Percentiles rank a stretch among this genome's conserved stretches.
phyloP scores from a whole-genome alignment of 2,329 filamentous ascomycete genomes.

The Hyphodiscus sp. region DNA sequence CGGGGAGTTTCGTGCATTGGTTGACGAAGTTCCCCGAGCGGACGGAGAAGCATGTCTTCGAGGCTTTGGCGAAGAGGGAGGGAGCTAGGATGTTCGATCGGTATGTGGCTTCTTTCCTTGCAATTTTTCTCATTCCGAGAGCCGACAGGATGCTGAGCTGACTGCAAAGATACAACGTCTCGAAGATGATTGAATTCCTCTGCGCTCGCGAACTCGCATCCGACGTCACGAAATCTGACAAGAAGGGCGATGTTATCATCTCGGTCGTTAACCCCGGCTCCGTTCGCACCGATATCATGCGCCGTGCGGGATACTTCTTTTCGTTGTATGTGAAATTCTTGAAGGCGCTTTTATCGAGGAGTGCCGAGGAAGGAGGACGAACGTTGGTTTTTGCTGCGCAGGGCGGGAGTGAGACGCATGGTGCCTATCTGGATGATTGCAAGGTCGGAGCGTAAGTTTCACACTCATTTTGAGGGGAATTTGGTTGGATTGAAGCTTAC shows the following conservation, averaged over 20 bases:
- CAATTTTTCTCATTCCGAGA: neutral
- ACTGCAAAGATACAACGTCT: constrained; percentile 23
- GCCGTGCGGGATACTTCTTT: constrained; percentile 9
- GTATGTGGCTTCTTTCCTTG: constrained; percentile 5
- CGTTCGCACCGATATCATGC: constrained; percentile 23
- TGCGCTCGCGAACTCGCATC: constrained; percentile 22
- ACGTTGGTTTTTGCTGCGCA: constrained; percentile 28
- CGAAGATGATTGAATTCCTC: constrained; percentile 26
- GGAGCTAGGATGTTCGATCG: constrained; percentile 10
- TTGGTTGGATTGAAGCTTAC: neutral
- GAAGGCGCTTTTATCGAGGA: constrained; percentile 19
- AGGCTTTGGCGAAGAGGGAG: constrained; percentile 18
- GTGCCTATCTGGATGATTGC: constrained; percentile 15
- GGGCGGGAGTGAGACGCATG: constrained; percentile 27
- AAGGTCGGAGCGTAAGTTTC: constrained; percentile 13
- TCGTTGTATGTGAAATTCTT: neutral
- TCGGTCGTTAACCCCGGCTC: constrained; percentile 28
- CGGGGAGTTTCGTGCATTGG: constrained; percentile 10
- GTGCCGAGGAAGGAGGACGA: constrained; percentile 27
- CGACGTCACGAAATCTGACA: constrained; percentile 10
- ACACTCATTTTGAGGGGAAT: neutral
- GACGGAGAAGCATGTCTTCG: constrained; percentile 9
- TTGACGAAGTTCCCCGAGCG: constrained; percentile 8
- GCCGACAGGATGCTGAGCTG: neutral
- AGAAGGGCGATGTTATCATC: constrained; percentile 17